phyloP scores from a whole-genome alignment of 2,329 filamentous ascomycete species.

The Phoma herbarum region DNA sequence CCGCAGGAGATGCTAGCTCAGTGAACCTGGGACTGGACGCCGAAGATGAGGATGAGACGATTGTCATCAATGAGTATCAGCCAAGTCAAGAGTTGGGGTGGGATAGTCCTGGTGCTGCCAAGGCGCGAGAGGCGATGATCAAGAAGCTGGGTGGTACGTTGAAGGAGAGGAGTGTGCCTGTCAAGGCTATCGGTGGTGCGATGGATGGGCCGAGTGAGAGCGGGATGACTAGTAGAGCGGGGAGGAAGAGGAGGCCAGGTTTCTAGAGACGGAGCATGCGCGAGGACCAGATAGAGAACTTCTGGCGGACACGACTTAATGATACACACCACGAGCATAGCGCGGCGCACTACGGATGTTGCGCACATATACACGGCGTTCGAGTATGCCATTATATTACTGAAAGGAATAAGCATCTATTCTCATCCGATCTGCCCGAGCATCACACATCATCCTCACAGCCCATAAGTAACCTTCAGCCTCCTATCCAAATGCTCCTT shows the following conservation, averaged over 20 bases:
- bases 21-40: slow-evolving; percentile 25
- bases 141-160: slow-evolving; percentile 48
- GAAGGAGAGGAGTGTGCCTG: slow-evolving; percentile 36
- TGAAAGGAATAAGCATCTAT: neutral
- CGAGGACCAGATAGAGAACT: neutral
- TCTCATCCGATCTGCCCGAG: neutral
- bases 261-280: slow-evolving; percentile 1
- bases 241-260: slow-evolving; percentile 38
- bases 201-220: slow-evolving; percentile 45
- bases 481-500: slow-evolving; percentile 66
- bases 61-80: slow-evolving; percentile 39
- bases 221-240: slow-evolving; percentile 28
- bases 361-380: neutral
- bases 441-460: slow-evolving; percentile 26
- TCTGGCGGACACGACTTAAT: neutral
- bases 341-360: neutral
- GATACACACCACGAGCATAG: neutral
- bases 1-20: slow-evolving; percentile 38
- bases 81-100: slow-evolving; percentile 51
- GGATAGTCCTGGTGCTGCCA: slow-evolving; percentile 49
- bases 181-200: slow-evolving; percentile 45
- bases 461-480: slow-evolving; percentile 66
- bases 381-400: neutral
- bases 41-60: slow-evolving; percentile 31
- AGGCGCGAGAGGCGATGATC: slow-evolving; percentile 49